These are phyloP conservation scores for Leishmania martiniquensis DNA, from an alignment of 208 protist species.

Conservation along the genomic window DNA sequence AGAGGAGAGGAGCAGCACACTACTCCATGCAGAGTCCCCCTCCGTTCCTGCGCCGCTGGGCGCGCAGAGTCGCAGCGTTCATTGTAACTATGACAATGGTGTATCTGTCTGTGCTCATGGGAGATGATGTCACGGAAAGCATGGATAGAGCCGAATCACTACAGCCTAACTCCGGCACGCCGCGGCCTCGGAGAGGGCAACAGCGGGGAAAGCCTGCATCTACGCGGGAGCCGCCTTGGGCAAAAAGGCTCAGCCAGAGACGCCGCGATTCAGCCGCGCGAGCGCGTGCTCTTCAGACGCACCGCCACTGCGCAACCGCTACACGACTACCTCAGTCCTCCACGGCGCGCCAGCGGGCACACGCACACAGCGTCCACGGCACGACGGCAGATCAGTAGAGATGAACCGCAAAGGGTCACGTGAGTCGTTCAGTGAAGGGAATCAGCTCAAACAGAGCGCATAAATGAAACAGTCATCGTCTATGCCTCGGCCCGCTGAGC, in stretches of 20 bases:
- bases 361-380: not conserved
- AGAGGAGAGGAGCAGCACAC: not conserved
- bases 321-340: not conserved
- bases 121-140: constrained; percentile 30
- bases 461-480: constrained; percentile 10
- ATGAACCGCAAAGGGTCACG: constrained; percentile 3
- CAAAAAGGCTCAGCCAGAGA: not conserved
- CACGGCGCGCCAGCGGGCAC: not conserved
- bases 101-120: constrained; percentile 33
- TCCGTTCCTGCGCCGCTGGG: no score
- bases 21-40: not conserved
- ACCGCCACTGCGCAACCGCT: not conserved
- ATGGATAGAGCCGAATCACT: constrained; percentile 34
- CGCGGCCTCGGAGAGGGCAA: not conserved
- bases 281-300: not conserved
- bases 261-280: not conserved
- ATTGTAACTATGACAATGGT: constrained; percentile 36
- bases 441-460: constrained; percentile 39
- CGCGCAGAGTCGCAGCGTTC: no score
- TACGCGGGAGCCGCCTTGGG: not conserved
- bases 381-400: constrained; percentile 11
- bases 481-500: not conserved
- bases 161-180: not conserved
- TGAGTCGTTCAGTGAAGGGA: constrained; percentile 24
- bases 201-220: not conserved